Evolutionary conservation across 176 grass and related monocot species (phyloP), one percentile per base, ranked within the genome.

Genomic region (Paspalum vaginatum): DNA sequence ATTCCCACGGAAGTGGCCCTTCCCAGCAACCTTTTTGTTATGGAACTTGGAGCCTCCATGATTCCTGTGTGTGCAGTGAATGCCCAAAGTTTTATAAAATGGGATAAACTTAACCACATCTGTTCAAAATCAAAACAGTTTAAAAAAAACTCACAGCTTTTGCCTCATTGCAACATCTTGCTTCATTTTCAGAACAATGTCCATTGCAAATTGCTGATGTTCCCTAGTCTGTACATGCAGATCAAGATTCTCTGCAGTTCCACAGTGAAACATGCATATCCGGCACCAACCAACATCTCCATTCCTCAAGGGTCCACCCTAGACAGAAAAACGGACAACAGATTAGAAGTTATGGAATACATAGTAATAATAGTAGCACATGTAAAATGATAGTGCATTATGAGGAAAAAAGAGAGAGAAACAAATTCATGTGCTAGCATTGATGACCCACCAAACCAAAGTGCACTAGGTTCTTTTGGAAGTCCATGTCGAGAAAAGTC

Each of bases 171-270:
- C 77, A 67, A 83, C 82, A 57, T 95, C 90, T 84, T 91, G 91
- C 76, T 99, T 99, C 86, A 99, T 95, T 84, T 84, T 80, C 46
- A 99, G 75, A 78, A 99, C 56, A 63, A 99, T 84, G 74, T 99
- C 91, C 90, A 99, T 91, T 9, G 96, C 81, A 78, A 64, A 91
- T 46, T 91, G 91, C 77, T 99, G 92, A 70, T 99, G 96, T 48
- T 99, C 96, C 79, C 89, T 93, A 65, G 88, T 91, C 53, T 95
- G 90, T 83, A 88, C 89, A 87, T 99, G 96, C 70, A 88, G 12
- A 79, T 95, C 87, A 61, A 99, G 84, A 55, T 81, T 89, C 61
- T 99, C 96, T 61, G 76, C 87, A 44, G 72, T 99, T 37, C 88
- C 90, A 89, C 96, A 99, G 65, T 91, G 84, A 68, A 95, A 69